Conservation (phyloP, 2,329 filamentous ascomycete species). For the Cercospora sojina region DNA sequence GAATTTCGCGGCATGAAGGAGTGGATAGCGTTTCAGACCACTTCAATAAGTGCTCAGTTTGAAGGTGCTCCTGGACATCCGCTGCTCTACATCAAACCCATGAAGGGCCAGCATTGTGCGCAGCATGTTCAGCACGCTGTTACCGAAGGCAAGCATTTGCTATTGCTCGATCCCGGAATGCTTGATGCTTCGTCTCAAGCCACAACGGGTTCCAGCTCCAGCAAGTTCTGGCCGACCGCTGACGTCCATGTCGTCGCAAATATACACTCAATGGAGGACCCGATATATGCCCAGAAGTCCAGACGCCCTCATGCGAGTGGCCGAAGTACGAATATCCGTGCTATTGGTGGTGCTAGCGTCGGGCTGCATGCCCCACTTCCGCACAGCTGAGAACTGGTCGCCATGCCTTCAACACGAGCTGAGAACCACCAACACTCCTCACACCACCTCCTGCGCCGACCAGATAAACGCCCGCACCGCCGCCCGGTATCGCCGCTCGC, state of each 20-base stretch:
- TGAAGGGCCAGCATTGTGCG: too few species aligned
- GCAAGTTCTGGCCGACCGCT: background rate
- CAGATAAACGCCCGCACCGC: background rate
- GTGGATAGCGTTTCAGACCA: too few species aligned
- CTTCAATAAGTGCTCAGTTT: too few species aligned
- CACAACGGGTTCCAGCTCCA: background rate
- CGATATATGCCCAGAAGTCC: background rate
- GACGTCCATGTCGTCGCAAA: background rate
- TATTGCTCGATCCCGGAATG: too few species aligned
- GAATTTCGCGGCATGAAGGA: too few species aligned
- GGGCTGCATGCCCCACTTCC: conserved; percentile 5
- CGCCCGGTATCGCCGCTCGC: background rate
- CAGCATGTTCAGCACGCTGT: too few species aligned
- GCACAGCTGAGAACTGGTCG: background rate
- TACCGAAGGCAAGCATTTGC: too few species aligned
- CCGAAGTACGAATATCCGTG: background rate
- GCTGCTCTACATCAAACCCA: too few species aligned
- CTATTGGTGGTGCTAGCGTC: background rate
- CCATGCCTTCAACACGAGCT: conserved; percentile 5
- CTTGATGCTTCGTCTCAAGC: background rate
- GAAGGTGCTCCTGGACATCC: too few species aligned
- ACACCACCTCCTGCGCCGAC: background rate
- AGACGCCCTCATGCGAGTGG: background rate
- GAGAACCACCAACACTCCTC: background rate
- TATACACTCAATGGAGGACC: background rate